Base-by-base conservation (phyloP, 331 rosid species). In the Malus hybrid region DNA sequence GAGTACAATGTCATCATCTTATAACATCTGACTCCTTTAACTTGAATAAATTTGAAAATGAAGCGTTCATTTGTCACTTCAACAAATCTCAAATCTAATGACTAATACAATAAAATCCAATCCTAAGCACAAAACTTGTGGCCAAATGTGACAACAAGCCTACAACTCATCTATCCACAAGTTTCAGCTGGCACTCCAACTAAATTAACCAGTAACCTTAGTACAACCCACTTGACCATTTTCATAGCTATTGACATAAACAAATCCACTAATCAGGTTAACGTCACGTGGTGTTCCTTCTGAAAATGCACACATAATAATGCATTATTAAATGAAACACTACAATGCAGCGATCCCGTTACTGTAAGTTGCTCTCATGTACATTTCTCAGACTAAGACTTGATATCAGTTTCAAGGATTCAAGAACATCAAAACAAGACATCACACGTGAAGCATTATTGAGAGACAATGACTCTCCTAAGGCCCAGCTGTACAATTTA, bases 401-500 rank as follows among this genome's bases (percentile, higher is more conserved):
- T 16, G 20, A 52, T 18, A 16, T 52, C 22, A 52, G 10, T 52
- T 52, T 52, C 57, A 16, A 16, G 57, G 20, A 52, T 18, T 52
- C 10, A 52, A 52, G 22, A 6, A 2, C 10, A 52, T 52, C 57
- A 52, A 52, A 52, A 52, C 20, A 69, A 52, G 70, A 80, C 84
- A 75, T 8, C 77, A 7, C 76, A 74, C 73, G 55, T 75, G 80
- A 75, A 54, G 62, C 50, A 46, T 63, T 63, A 6, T 62, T 62
- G 50, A 12, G 52, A 74, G 20, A 63, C 48, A 42, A 42, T 44
- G 70, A 74, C 33, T 29, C 18, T 7, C 10, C 32, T 13, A 34
- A 63, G 3, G n/a, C 70, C 70, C 62, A 46, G 19, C 59, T 29
- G 63, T 48, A 31, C 32, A 19, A 29, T 39, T 46, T 15, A 13